Base-by-base conservation (phyloP, 306 rosid genomes). In the Arachis stenosperma region DNA sequence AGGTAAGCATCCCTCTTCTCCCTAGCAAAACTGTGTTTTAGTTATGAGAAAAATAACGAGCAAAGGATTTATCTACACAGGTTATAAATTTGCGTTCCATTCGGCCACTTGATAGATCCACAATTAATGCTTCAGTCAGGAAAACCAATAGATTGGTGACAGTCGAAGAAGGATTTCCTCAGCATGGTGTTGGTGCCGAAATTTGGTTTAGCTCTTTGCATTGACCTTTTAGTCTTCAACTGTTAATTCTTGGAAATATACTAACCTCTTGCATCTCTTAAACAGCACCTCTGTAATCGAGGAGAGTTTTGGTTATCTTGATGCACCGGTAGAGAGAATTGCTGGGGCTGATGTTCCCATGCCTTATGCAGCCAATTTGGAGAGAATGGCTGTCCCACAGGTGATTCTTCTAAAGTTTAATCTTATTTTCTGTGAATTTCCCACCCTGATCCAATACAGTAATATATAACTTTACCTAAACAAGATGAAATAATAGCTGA, bases 101-200 rank as follows among this genome's bases (percentile, higher is more conserved):
- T 83, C 91, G 99, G 36, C 99, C 99, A 6, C 87, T 95, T 53
- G 99, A 95, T 84, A 89, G 96, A 81, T 62, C 91, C 67, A 90
- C 98, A 9, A 91, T 95, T 76, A 95, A 95, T 74, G 74, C 95
- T 55, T 95, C 99, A 47, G 99, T 95, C 12, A 84, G 97, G 86
- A 95, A 95, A 84, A 95, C 99, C 78, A 95, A 87, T 85, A 88
- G 97, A 77, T 73, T 95, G 43, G 86, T 95, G 54, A 95, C 99
- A 36, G 92, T 95, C 69, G 99, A 95, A 84, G 99, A 95, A 91
- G 99, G 99, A 63, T 90, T 91, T 84, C 99, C 99, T 77, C 99
- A 95, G 92, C 97, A 95, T 71, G 99, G 99, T 48, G 96, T 95
- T 76, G 99, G 99, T 13, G 98, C 99, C 4, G 99, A 95, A 86